Conservation (phyloP, 2,329 filamentous ascomycete genomes). For the Fusarium brachygibbosum region DNA sequence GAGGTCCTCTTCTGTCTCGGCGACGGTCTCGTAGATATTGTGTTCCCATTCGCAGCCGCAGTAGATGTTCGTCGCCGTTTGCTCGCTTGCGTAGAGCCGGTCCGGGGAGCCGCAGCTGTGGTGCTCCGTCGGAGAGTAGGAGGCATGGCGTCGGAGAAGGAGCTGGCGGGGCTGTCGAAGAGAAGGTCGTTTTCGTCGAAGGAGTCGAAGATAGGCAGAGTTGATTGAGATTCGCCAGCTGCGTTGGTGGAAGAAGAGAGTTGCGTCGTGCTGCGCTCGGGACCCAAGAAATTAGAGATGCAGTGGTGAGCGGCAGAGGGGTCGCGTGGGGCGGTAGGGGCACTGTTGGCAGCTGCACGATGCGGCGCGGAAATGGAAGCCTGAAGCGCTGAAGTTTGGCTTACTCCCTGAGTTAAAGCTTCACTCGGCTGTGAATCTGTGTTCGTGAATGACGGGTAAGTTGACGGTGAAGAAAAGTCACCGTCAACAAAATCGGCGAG, state of each 20-base stretch:
- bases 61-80: conserved; percentile 49
- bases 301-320: conserved; percentile 37
- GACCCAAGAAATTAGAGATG: conserved; percentile 30
- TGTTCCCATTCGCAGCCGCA: conserved; percentile 22
- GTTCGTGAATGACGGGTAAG: conserved; percentile 51
- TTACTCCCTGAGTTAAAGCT: conserved; percentile 19
- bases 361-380: conserved; percentile 36
- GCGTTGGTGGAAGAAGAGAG: conserved; percentile 43
- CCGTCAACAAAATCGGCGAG: conserved; percentile 47
- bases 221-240: conserved; percentile 46
- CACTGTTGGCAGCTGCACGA: conserved; percentile 30
- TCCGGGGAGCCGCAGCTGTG: conserved; percentile 30
- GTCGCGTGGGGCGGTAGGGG: conserved; percentile 40
- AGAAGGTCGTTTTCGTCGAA: conserved; percentile 46
- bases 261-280: conserved; percentile 42
- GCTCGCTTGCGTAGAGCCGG: conserved; percentile 24
- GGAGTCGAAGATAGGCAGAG: conserved; percentile 49
- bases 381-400: conserved; percentile 32
- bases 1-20: conserved; percentile 24
- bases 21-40: conserved; percentile 10
- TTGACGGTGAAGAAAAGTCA: conserved; percentile 56
- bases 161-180: conserved; percentile 47
- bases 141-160: conserved; percentile 52
- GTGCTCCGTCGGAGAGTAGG: conserved; percentile 37
- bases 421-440: conserved; percentile 30